These are phyloP conservation scores for Xylaria scruposa DNA, from an alignment of 495 filamentous ascomycete genomes.

Conservation along the genomic window DNA sequence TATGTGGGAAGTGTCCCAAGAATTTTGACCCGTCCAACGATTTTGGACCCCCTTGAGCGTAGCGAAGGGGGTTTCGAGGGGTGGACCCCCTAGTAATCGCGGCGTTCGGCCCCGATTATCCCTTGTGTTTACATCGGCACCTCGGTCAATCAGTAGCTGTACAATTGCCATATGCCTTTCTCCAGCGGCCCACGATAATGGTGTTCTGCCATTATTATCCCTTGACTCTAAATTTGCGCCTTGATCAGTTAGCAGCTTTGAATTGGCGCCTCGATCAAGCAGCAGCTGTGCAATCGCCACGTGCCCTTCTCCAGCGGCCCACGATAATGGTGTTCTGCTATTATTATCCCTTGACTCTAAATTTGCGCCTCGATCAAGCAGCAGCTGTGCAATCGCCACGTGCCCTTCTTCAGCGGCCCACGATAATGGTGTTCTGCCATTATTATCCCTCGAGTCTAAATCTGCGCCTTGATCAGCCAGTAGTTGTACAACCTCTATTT, in stretches of 20 bases:
- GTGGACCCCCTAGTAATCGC: too few relatives aligned
- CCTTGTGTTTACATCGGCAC: too few relatives aligned
- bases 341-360: neutral
- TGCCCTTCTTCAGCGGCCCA: neutral
- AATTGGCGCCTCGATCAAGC: neutral
- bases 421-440: neutral
- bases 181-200: neutral
- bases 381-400: neutral
- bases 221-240: neutral
- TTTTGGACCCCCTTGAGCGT: too few relatives aligned
- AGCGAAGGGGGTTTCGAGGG: too few relatives aligned
- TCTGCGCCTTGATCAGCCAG: neutral
- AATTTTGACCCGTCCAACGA: too few relatives aligned
- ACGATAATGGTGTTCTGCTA: neutral
- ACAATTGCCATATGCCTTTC: neutral
- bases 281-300: neutral
- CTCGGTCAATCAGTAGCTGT: neutral
- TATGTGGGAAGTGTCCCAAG: too few relatives aligned
- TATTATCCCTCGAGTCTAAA: neutral
- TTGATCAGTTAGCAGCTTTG: too few relatives aligned
- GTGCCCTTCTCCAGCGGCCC: neutral
- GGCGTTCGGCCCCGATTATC: too few relatives aligned
- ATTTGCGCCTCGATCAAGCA: neutral
- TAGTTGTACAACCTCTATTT: too few relatives aligned
- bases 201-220: neutral